Evolutionary conservation across 2,329 filamentous ascomycete species (phyloP), one percentile per base, ranked within the genome.

Genomic region (Fusarium acutatum): DNA sequence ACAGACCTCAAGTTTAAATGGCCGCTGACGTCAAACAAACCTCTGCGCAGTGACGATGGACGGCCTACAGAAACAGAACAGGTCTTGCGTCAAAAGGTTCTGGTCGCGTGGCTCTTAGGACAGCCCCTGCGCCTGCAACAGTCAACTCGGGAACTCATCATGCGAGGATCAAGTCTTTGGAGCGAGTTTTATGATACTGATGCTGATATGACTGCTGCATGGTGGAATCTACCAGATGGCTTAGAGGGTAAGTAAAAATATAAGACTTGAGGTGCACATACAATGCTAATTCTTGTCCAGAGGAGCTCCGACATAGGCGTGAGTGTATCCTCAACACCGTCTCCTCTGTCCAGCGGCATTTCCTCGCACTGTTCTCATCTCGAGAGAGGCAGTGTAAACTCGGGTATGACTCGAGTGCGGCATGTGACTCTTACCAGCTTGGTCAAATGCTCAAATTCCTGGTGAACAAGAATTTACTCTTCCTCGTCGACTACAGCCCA

Each of bases 361-460:
- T 94, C 64, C 82, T 95, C 6, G 79, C 80, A 12, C 83, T 93
- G 0, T 95, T 94, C 80, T 89, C 89, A 3, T 92, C 92, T 15
- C 89, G 90, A n/a, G 86, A 83, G 37, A 82, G 84, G 13, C 93
- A 94, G 79, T 95, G 93, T 81, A 90, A 90, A 75, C 86, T 94
- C 0, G 92, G 93, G 59, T 95, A 95, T 80, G 92, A 94, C 77
- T 91, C 90, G 5, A 93, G 90, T 69, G 82, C 88, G 5, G 89
- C 92, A 46, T 95, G 93, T 80, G 93, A 95, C 82, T 91, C 90
- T 5, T 95, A 92, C 77, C 93, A 95, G 81, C 87, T 95, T 2
- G 93, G 93, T 28, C 92, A 95, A 81, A 93, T 93, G 86, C 82
- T 94, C 71, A 90, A 90, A 73, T 95, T 95, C 81, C 88, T 95